Evolutionary conservation across 768 basidiomycete species (phyloP).

Genomic region (Coprinopsis cinerea): DNA sequence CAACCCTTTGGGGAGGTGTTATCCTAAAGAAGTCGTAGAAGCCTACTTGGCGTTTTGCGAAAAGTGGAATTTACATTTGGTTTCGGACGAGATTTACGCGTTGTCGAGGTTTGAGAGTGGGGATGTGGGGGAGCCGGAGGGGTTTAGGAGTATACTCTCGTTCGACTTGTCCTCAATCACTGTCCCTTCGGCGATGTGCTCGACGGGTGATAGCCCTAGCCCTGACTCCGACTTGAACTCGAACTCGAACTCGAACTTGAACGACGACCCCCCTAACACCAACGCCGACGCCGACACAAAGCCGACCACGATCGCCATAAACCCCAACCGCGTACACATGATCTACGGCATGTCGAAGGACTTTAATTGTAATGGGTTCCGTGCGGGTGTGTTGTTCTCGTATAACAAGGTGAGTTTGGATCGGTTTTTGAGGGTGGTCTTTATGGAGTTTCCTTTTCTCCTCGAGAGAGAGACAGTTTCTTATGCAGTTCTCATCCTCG

Average conservation of each 20-base stretch:
- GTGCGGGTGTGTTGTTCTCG: conserved; percentile 22
- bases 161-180: conserved; percentile 15
- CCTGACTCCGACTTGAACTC: no score
- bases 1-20: conserved; percentile 22
- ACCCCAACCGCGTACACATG: conserved; percentile 20
- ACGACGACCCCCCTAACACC: no score
- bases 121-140: conserved; percentile 15
- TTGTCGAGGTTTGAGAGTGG: conserved; percentile 18
- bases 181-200: no score
- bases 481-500: no score
- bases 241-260: no score
- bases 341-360: conserved; percentile 27
- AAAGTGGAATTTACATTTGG: conserved; percentile 21
- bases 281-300: no score
- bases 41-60: conserved; percentile 16
- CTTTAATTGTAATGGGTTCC: conserved; percentile 23
- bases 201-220: no score
- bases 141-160: conserved; percentile 20
- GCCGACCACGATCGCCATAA: no score
- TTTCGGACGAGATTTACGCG: conserved; percentile 26
- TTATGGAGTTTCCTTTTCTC: no score
- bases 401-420: no score
- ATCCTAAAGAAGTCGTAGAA: conserved; percentile 16
- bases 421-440: no score
- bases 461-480: no score